A percentile compares a stretch with the other conserved stretches of the same genome.
Evolutionary conservation across 2,329 filamentous ascomycete genomes (phyloP).

Genomic region (Raffaelea arxii): DNA sequence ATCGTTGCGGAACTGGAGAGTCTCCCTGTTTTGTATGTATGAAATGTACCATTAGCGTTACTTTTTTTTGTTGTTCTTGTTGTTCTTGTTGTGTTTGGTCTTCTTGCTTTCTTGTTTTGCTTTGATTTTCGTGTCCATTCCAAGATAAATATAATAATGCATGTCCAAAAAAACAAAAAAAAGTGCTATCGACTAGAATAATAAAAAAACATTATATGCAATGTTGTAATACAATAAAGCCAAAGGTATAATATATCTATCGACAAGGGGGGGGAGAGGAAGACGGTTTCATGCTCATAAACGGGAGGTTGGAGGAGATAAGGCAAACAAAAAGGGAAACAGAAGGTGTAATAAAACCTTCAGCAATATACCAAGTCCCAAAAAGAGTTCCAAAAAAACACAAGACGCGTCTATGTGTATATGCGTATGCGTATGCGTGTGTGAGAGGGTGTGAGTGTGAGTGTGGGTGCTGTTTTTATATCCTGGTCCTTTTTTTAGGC

Average conservation of each 20-base stretch:
- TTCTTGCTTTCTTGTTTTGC: background rate
- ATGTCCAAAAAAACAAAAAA: background rate
- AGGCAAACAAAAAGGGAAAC: no score
- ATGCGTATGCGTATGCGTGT: background rate
- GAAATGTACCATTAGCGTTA: background rate
- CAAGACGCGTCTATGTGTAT: background rate
- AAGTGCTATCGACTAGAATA: background rate
- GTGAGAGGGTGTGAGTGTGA: background rate
- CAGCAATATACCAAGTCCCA: no score
- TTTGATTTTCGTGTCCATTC: background rate
- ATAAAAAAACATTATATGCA: background rate
- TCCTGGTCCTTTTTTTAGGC: background rate
- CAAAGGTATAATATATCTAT: background rate
- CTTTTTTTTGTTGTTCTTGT: background rate
- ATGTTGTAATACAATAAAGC: background rate
- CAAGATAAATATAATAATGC: background rate
- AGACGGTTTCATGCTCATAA: no score
- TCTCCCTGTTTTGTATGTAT: background rate
- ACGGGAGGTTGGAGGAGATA: no score
- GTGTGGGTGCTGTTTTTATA: background rate
- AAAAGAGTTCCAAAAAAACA: background rate
- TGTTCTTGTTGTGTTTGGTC: background rate
- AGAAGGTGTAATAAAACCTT: no score
- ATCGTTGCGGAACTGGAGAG: no score
- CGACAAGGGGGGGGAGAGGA: no score